Evolutionary conservation across 179 eudicot species (phyloP).

Genomic region (Beta lomatogona): DNA sequence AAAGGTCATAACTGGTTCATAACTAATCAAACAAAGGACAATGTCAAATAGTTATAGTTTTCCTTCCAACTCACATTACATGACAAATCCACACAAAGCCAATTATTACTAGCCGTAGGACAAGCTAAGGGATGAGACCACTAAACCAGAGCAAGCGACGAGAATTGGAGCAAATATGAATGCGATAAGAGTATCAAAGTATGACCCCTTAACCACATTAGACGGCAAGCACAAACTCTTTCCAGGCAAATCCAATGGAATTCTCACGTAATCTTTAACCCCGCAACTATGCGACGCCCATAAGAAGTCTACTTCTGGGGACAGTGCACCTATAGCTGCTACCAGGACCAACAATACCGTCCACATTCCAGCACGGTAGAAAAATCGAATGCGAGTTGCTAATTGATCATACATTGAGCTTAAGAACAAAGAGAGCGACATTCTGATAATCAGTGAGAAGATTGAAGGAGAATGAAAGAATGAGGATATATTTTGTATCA

Average conservation of each 20-base stretch:
- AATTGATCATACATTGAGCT: background rate
- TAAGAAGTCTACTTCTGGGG: conserved; percentile 16
- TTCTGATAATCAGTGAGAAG: background rate
- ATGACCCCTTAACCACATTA: conserved; percentile 6
- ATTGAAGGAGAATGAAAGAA: background rate
- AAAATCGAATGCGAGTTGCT: background rate
- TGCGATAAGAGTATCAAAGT: conserved; percentile 15
- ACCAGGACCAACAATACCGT: background rate
- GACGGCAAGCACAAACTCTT: conserved; percentile 26
- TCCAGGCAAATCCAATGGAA: conserved; percentile 25
- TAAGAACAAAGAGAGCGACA: conserved; percentile 3
- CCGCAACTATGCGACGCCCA: background rate
- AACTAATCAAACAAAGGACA: no score
- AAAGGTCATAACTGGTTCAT: no score
- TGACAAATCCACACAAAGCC: no score
- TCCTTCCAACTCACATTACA: no score
- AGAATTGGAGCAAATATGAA: conserved; percentile 15
- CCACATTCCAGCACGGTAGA: conserved; percentile 15
- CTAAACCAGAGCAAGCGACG: background rate
- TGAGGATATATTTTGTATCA: background rate
- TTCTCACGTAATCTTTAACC: conserved; percentile 9
- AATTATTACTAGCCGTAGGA: background rate
- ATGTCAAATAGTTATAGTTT: no score
- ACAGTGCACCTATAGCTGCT: background rate
- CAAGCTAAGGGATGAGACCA: conserved; percentile 7